These are phyloP conservation scores for Scedosporium aurantiacum DNA, from an alignment of 2,329 filamentous ascomycete species.

Conservation along the genomic window DNA sequence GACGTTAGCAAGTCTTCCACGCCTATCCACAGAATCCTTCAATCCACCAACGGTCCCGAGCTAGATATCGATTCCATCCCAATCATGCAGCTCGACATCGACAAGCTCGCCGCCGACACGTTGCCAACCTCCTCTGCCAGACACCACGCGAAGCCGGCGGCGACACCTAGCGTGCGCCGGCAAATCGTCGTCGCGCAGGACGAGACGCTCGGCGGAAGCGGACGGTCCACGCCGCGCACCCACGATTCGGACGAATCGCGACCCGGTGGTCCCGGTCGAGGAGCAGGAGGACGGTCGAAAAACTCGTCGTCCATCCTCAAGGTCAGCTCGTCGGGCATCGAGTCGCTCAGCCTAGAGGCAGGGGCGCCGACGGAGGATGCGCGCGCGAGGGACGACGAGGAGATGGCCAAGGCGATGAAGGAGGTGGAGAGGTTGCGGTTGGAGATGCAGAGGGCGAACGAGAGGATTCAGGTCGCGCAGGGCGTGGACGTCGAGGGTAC, in stretches of 20 bases:
- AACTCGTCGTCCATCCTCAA: conserved; percentile 45
- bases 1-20: conserved; percentile 53
- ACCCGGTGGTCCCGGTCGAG: conserved; percentile 23
- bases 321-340: conserved; percentile 77
- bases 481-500: conserved; percentile 56
- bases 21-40: conserved; percentile 66
- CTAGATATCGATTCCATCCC: conserved; percentile 92
- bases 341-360: conserved; percentile 52
- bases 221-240: conserved; percentile 34
- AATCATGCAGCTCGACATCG: conserved; percentile 74
- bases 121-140: conserved; percentile 14
- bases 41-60: conserved; percentile 61
- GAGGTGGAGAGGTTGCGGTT: conserved; percentile 78
- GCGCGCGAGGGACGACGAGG: conserved; percentile 66
- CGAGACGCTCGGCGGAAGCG: conserved; percentile 54
- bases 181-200: conserved; percentile 61
- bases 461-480: conserved; percentile 60
- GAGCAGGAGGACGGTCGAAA: conserved; percentile 33
- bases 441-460: conserved; percentile 78
- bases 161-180: conserved; percentile 35
- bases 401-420: conserved; percentile 80
- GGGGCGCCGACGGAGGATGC: conserved; percentile 35
- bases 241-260: conserved; percentile 44
- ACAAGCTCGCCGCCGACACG: conserved; percentile 30
- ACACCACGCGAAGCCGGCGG: conserved; percentile 9